A percentile compares a stretch with the other conserved stretches of the same genome.
Conservation (phyloP, 73 alveolate genomes). For the Paramecium biaurelia region DNA sequence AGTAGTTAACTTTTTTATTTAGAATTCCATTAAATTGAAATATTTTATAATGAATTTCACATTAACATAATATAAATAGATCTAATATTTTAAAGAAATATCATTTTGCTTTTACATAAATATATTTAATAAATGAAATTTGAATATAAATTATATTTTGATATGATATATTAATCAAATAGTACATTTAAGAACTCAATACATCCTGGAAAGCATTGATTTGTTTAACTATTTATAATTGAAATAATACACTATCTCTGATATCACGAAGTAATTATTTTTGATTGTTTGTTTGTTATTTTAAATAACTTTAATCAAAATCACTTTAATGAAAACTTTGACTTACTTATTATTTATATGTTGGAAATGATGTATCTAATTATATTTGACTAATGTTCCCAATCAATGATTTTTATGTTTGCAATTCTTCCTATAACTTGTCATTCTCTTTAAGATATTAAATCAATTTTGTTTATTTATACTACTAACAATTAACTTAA, state of each 20-base stretch:
- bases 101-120: too few species aligned
- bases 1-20: not conserved
- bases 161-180: not conserved
- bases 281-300: not conserved
- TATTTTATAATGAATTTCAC: not conserved
- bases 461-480: not conserved
- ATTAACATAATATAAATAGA: not conserved
- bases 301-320: not conserved
- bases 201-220: not conserved
- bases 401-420: not conserved
- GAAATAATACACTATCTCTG: not conserved
- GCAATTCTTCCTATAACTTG: not conserved
- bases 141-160: not conserved
- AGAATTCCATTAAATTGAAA: not conserved
- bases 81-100: not conserved
- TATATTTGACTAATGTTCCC: not conserved
- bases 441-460: not conserved
- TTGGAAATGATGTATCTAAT: not conserved
- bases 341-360: not conserved
- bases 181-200: not conserved
- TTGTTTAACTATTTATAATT: not conserved
- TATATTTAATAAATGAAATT: too few species aligned
- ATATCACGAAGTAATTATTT: conserved; percentile 10
- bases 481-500: not conserved
- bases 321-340: not conserved